Evolutionary conservation across 129 eudicot genomes (phyloP), one percentile per base, ranked within the genome.

Genomic region (Helianthus tuberosus): DNA sequence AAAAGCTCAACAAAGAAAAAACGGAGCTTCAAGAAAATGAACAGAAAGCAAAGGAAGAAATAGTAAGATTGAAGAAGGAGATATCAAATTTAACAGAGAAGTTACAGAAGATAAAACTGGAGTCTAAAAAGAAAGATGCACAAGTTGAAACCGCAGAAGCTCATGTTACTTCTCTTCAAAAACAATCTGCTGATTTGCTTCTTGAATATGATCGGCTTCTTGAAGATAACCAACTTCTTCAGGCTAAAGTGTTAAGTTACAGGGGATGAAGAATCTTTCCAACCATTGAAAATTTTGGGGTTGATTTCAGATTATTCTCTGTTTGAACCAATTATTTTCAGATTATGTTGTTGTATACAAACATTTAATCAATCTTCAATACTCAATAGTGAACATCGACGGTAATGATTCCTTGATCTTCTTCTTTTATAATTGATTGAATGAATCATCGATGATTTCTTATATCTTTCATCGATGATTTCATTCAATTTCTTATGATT

Each of bases 181-280:
- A 90, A 82, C 98, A 93, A 81, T 87, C 96, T 50, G 96, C 98
- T 11, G 98, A 90, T 81, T 80, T 93, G 64, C 98, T 93, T 76
- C 91, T 93, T 3, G 96, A 93, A 71, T 93, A 93, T 64, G 98
- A 93, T 63, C 89, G 96, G 35, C 84, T 90, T 17, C 79, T 93
- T 16, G 98, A 88, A 71, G 98, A 93, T 61, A 93, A 90, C 72
- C 96, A 93, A 73, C 80, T 41, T 41, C 69, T 71, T 11, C 75
- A 71, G 50, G 63, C 64, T 11, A 70, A 57, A 11, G 75, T 32
- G 39, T 52, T 70, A 20, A 49, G 75, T 70, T 70, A 52, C 64
- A 53, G 64, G 29, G 64, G 75, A n/a, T 70, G 38, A 70, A 8
- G 64, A 25, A 58, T 58, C 64, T 25, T 58, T 58, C n/a, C 64